phyloP scores from a whole-genome alignment of 306 rosid species.

The Acacia acuminata region DNA sequence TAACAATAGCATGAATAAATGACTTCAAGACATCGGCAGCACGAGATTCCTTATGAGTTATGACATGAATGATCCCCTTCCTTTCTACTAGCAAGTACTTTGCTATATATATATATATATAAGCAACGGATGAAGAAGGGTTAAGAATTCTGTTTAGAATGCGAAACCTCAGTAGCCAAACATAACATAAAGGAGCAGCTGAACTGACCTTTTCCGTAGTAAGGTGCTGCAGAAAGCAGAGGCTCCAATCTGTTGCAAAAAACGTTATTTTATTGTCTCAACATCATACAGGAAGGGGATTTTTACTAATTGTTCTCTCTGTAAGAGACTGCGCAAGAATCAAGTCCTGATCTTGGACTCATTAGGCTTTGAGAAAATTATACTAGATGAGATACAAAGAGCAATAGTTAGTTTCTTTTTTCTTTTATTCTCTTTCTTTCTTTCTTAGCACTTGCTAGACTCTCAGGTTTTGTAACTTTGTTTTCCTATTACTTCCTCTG shows the following conservation, averaged over 20 bases:
- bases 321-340: constrained; percentile 3
- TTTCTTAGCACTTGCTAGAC: neutral
- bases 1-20: constrained; percentile 72
- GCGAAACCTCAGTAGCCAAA: constrained; percentile 12
- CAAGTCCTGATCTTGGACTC: constrained; percentile 22
- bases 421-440: too few species aligned
- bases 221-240: constrained; percentile 62
- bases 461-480: neutral
- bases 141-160: constrained; percentile 23
- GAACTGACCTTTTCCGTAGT: constrained; percentile 64
- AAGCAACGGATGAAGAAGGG: constrained; percentile 26
- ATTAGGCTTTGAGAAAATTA: constrained; percentile 6
- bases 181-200: constrained; percentile 12
- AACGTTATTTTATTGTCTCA: constrained; percentile 34
- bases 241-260: constrained; percentile 52
- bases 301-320: constrained; percentile 5
- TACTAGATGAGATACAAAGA: neutral
- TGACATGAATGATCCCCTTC: constrained; percentile 56
- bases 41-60: constrained; percentile 81
- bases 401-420: neutral
- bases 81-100: constrained; percentile 87
- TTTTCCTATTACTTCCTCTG: neutral
- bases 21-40: constrained; percentile 66
- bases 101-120: constrained; percentile 47
- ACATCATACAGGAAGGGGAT: neutral